A percentile compares a stretch with the other conserved stretches of the same genome.
These are phyloP conservation scores for Paralagenidium karlingii DNA, from an alignment of 352 stramenopile genomes.

Conservation along the genomic window DNA sequence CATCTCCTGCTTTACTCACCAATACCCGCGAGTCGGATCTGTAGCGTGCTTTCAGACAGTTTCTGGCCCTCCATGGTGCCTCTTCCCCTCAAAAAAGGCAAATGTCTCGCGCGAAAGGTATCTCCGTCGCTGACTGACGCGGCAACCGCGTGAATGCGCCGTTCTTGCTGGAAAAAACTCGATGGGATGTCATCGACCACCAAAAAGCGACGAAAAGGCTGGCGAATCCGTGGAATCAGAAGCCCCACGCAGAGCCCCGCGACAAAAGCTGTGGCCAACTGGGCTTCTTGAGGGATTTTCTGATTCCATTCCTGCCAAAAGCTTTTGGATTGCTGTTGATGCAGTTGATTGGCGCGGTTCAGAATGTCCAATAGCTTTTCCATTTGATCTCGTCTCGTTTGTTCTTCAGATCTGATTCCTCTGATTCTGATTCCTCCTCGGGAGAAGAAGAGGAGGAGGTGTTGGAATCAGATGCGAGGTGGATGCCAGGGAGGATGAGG, in stretches of 20 bases:
- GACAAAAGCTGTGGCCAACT: conserved; percentile 34
- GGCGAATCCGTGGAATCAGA: conserved; percentile 32
- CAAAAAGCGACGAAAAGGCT: conserved; percentile 52
- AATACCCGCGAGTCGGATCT: conserved; percentile 74
- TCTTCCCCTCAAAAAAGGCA: conserved; percentile 27
- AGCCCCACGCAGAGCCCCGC: conserved; percentile 40
- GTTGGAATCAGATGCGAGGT: too few relatives aligned
- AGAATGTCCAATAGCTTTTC: too few relatives aligned
- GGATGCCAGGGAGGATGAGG: too few relatives aligned
- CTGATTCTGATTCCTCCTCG: too few relatives aligned
- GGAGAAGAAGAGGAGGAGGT: too few relatives aligned
- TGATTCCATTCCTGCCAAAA: too few relatives aligned
- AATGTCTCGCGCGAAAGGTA: conserved; percentile 67
- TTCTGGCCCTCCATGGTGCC: conserved; percentile 40
- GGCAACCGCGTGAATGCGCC: conserved; percentile 26
- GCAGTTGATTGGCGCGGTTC: too few relatives aligned
- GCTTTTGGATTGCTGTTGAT: too few relatives aligned
- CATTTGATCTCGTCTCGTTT: too few relatives aligned
- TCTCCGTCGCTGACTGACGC: conserved; percentile 69
- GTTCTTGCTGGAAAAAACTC: conserved; percentile 50
- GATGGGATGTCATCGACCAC: conserved; percentile 74
- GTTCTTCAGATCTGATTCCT: too few relatives aligned
- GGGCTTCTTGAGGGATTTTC: conserved; percentile 18
- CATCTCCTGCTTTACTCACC: conserved; percentile 10
- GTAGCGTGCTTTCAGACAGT: conserved; percentile 64